phyloP scores from a whole-genome alignment of 192 early-diverging fungal genomes.

The Chytriomyces sp. region DNA sequence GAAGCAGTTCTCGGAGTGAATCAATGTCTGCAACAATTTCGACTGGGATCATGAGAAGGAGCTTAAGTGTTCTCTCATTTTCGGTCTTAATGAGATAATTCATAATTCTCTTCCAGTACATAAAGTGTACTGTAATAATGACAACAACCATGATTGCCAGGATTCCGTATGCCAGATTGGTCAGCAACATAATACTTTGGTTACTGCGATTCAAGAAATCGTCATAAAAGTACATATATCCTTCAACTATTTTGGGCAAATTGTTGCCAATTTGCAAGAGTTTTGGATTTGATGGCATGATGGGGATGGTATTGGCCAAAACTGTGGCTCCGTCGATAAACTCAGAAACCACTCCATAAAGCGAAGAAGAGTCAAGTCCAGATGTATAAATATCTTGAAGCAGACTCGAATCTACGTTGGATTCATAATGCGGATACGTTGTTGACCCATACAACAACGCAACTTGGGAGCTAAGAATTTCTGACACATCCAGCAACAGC shows the following conservation, averaged over 20 bases:
- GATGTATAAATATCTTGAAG: no score
- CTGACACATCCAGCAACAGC: not conserved
- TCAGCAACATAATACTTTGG: not conserved
- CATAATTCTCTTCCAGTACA: conserved; percentile 30
- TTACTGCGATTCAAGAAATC: not conserved
- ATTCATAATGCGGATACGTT: conserved; percentile 1
- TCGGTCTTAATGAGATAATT: conserved; percentile 35
- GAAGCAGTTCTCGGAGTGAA: conserved; percentile 32
- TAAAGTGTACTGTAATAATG: conserved; percentile 18
- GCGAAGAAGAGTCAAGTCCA: not conserved
- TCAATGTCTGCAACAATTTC: conserved; percentile 38
- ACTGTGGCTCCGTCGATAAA: conserved; percentile 6
- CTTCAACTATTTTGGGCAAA: not conserved
- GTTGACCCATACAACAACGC: conserved; percentile 29
- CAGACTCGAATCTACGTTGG: not conserved
- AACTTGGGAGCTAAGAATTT: not conserved
- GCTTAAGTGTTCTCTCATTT: conserved; percentile 33
- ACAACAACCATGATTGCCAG: conserved; percentile 16
- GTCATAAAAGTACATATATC: conserved; percentile 2
- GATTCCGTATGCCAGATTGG: conserved; percentile 4
- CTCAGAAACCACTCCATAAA: conserved; percentile 13
- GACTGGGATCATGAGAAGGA: conserved; percentile 35
- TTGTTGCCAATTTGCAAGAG: not conserved
- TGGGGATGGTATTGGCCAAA: conserved; percentile 8
- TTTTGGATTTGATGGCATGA: not conserved